phyloP scores from a whole-genome alignment of 2,329 filamentous ascomycete genomes.

The Aspergillus novofumigatus region DNA sequence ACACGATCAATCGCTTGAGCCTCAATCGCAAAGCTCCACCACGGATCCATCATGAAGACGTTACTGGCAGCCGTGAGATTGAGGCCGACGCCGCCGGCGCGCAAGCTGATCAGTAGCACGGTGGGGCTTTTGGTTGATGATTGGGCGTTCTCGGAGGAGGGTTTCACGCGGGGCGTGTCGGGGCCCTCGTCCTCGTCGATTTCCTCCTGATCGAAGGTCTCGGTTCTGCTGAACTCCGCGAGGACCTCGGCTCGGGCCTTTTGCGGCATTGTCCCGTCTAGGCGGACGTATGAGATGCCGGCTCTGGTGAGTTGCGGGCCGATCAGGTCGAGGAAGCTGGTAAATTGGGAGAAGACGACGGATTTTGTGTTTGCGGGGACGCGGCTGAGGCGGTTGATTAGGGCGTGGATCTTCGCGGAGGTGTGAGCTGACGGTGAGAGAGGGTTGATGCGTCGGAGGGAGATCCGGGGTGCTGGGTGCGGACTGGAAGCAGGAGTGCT shows the following conservation, averaged over 20 bases:
- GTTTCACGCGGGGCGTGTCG: background rate
- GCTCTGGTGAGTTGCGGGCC: constrained; percentile 70
- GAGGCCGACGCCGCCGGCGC: constrained; percentile 88
- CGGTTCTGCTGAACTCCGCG: constrained; percentile 59
- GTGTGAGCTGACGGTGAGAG: constrained; percentile 55
- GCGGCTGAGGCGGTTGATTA: constrained; percentile 69
- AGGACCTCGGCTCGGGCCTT: constrained; percentile 77
- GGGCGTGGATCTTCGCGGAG: constrained; percentile 80
- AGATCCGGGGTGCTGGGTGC: constrained; percentile 48
- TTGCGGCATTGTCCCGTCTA: constrained; percentile 88
- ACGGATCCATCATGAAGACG: constrained; percentile 99
- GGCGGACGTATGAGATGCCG: constrained; percentile 74
- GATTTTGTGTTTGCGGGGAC: constrained; percentile 74
- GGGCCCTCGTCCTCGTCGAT: constrained; percentile 31
- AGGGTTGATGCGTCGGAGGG: constrained; percentile 57
- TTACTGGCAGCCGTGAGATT: constrained; percentile 85
- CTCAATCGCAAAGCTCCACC: constrained; percentile 98
- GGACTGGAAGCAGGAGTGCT: constrained; percentile 35
- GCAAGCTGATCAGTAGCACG: constrained; percentile 76
- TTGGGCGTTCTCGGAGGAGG: background rate
- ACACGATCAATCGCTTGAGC: constrained; percentile 97
- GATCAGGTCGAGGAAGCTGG: constrained; percentile 89
- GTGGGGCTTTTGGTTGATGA: constrained; percentile 22
- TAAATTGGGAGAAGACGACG: constrained; percentile 96
- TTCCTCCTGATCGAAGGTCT: constrained; percentile 33